Evolutionary conservation across 106 monocot genomes (phyloP).

Genomic region (Ottelia alismoides): DNA sequence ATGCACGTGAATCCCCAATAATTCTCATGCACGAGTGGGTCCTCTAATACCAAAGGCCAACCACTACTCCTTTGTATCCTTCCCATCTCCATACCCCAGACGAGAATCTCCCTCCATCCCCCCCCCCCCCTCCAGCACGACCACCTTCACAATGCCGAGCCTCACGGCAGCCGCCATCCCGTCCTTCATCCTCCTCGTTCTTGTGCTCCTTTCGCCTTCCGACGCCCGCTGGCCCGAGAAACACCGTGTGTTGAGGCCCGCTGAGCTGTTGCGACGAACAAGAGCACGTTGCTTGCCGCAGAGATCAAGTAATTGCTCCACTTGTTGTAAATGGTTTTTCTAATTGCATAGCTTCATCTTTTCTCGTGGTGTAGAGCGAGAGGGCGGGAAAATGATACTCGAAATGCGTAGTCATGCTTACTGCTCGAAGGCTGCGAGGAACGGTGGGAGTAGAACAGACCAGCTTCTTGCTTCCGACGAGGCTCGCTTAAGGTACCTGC

Average conservation of each 20-base stretch:
- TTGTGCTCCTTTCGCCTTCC: not conserved
- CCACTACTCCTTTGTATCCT: slow-evolving; percentile 19
- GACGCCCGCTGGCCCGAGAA: not conserved
- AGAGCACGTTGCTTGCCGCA: slow-evolving; percentile 2
- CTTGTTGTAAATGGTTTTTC: too few relatives aligned
- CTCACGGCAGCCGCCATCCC: too few relatives aligned
- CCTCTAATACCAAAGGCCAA: slow-evolving; percentile 8
- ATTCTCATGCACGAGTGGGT: slow-evolving; percentile 25
- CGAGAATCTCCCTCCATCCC: slow-evolving; percentile 7
- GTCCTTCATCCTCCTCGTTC: not conserved
- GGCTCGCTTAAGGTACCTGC: slow-evolving; percentile 30
- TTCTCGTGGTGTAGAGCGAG: too few relatives aligned
- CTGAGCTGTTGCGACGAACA: slow-evolving; percentile 1
- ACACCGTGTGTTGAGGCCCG: slow-evolving; percentile 3
- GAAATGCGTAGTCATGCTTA: slow-evolving; percentile 38
- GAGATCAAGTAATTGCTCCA: slow-evolving; percentile 38
- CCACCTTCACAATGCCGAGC: too few relatives aligned
- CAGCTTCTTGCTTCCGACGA: slow-evolving; percentile 36
- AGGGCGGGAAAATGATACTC: too few relatives aligned
- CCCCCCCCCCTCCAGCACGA: not conserved
- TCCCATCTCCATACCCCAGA: slow-evolving; percentile 4
- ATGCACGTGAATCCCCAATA: slow-evolving; percentile 33
- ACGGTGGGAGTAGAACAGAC: slow-evolving; percentile 8
- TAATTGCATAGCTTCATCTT: too few relatives aligned
- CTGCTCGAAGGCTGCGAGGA: slow-evolving; percentile 5